Base-by-base conservation (phyloP, 1,139 yeast genomes). In the Candida frijolesensis region DNA sequence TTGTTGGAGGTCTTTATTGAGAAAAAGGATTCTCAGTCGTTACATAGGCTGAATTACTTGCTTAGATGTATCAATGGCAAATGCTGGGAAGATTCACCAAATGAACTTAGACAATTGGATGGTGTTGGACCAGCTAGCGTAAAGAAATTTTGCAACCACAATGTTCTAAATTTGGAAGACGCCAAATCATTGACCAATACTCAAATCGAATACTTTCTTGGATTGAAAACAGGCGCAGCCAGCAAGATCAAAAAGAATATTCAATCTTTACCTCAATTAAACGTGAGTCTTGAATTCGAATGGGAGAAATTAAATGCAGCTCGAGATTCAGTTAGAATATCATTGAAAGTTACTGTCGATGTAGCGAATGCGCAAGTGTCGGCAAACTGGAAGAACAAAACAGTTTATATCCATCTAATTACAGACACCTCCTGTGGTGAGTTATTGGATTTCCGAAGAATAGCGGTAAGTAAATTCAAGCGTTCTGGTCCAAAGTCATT, bases 81-180 rank as follows among this genome's bases (percentile, higher is more conserved):
- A 51, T 69, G 82, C 18, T 80, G 85, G 85, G 83, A 78, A 54
- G 72, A 70, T 45, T 60, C 75, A 0, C 63, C 77, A 0, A 65
- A 70, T 57, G 72, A 72, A 9, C 59, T 80, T 25, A 64, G 73
- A 48, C 84, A 80, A 51, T 51, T 80, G 15, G 74, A 73, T 25
- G 76, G 76, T 4, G 60, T 80, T 22, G 82, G 80, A 0, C 53
- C 71, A 2, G 71, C 66, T 0, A 65, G 71, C 22, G 70, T 76
- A 0, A 64, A 71, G 44, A 72, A 67, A 42, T 65, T 80, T 44
- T 62, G 66, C 0, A 68, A 62, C 16, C 69, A 69, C 12, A 65
- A 69, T 15, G 57, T 80, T 1, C 51, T 50, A 5, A 55, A 60
- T 2, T 60, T 79, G 19, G 52, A 59, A 2, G 68, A 74, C 10